These are phyloP conservation scores for Linderina pennispora DNA, from an alignment of 192 early-diverging fungal species.

Conservation along the genomic window DNA sequence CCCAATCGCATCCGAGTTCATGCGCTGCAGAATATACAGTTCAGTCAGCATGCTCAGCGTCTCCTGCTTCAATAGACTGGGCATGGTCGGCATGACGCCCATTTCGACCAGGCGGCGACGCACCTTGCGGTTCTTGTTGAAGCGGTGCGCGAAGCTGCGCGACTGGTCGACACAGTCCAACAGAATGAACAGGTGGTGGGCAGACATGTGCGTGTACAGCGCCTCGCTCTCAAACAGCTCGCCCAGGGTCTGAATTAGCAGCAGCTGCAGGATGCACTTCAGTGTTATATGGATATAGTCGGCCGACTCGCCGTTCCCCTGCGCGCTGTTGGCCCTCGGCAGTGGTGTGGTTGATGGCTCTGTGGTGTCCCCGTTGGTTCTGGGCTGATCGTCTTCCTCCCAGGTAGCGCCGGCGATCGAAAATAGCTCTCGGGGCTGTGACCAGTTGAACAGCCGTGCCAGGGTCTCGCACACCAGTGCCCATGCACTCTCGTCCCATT, in stretches of 20 bases:
- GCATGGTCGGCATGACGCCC: slow-evolving; percentile 86
- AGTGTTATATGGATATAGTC: slow-evolving; percentile 82
- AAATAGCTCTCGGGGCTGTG: slow-evolving; percentile 60
- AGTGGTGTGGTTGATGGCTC: slow-evolving; percentile 10
- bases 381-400: slow-evolving; percentile 8
- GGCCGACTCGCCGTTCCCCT: slow-evolving; percentile 45
- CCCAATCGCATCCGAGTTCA: slow-evolving; percentile 50
- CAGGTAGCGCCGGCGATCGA: slow-evolving; percentile 31
- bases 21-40: slow-evolving; percentile 69
- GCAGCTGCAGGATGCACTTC: slow-evolving; percentile 83
- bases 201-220: slow-evolving; percentile 34
- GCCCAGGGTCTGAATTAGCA: slow-evolving; percentile 84
- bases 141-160: slow-evolving; percentile 73
- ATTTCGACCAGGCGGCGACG: slow-evolving; percentile 71
- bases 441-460: slow-evolving; percentile 67
- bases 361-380: slow-evolving; percentile 4
- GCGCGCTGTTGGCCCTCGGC: slow-evolving; percentile 7
- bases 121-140: slow-evolving; percentile 72
- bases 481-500: slow-evolving; percentile 70
- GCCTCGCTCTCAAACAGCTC: slow-evolving; percentile 58
- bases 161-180: slow-evolving; percentile 75
- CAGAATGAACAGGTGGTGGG: slow-evolving; percentile 64
- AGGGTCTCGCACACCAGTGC: slow-evolving; percentile 64
- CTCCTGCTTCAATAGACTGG: slow-evolving; percentile 90
- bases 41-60: slow-evolving; percentile 63